These are phyloP conservation scores for Coleophoma crateriformis DNA, from an alignment of 2,329 filamentous ascomycete species.

Conservation along the genomic window DNA sequence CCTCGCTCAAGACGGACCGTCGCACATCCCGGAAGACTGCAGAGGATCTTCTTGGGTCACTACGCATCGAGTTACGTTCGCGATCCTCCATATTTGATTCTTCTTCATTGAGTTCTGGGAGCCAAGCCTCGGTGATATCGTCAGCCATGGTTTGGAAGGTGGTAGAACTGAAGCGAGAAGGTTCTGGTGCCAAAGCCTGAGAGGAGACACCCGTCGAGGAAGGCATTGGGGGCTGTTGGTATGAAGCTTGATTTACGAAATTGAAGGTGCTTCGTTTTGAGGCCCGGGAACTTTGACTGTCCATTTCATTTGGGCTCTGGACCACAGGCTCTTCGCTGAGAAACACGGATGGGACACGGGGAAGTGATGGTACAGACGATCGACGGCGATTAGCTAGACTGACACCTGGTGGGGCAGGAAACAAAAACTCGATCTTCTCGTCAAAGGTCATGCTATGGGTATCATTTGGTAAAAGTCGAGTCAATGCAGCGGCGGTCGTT, in stretches of 20 bases:
- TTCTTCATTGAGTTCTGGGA: conserved; percentile 27
- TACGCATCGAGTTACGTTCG: conserved; percentile 4
- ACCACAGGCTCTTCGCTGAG: conserved; percentile 13
- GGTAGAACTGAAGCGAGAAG: conserved; percentile 25
- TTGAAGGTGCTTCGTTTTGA: conserved; percentile 23
- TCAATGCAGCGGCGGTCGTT: conserved; percentile 31
- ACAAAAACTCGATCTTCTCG: conserved; percentile 50
- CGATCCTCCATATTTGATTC: conserved; percentile 8
- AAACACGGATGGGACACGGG: conserved; percentile 23
- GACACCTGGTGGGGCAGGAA: conserved; percentile 31
- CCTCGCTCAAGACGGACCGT: conserved; percentile 31
- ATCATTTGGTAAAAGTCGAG: conserved; percentile 41
- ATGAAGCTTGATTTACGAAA: conserved; percentile 7
- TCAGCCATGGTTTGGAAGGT: conserved; percentile 26
- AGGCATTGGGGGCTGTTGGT: conserved; percentile 1
- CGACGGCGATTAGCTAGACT: conserved; percentile 23
- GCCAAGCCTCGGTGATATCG: conserved; percentile 31
- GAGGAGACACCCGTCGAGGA: neutral
- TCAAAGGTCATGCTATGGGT: conserved; percentile 54
- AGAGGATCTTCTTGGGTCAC: conserved; percentile 4
- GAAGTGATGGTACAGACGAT: conserved; percentile 40
- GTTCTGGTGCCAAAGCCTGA: conserved; percentile 2
- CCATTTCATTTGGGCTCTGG: conserved; percentile 15
- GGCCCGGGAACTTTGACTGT: conserved; percentile 15
- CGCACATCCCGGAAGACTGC: conserved; percentile 18